phyloP scores from a whole-genome alignment of 768 basidiomycete genomes.

The Pleurotus platypus region DNA sequence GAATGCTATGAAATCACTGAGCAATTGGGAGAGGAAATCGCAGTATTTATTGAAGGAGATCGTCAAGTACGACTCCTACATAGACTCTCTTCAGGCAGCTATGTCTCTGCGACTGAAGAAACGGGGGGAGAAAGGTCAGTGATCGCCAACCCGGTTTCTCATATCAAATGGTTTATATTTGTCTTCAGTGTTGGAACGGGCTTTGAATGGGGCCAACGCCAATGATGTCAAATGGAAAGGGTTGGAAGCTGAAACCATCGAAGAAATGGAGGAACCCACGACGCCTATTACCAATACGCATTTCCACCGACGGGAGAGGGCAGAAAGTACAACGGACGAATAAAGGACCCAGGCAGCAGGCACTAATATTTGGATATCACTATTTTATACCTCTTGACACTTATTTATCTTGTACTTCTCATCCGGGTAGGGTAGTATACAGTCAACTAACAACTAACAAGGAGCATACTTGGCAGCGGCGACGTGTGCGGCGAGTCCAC shows the following conservation, averaged over 20 bases:
- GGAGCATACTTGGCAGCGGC: conserved; percentile 41
- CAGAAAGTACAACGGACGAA: conserved; percentile 10
- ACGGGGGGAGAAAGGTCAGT: conserved; percentile 76
- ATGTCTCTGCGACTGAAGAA: conserved; percentile 85
- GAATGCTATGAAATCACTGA: conserved; percentile 71
- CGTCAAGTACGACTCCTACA: conserved; percentile 94
- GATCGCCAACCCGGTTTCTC: neutral
- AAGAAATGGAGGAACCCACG: conserved; percentile 28
- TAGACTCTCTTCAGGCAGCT: conserved; percentile 81
- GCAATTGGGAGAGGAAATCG: conserved; percentile 93
- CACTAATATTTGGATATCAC: conserved; percentile 5
- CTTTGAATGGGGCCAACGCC: conserved; percentile 27
- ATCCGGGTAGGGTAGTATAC: too few species aligned
- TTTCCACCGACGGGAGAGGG: conserved; percentile 25
- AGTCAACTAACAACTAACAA: conserved; percentile 17
- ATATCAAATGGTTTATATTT: neutral
- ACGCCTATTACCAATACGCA: conserved; percentile 25
- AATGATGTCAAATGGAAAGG: conserved; percentile 30
- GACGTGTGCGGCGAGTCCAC: conserved; percentile 39
- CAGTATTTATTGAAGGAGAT: conserved; percentile 88
- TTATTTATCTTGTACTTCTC: neutral
- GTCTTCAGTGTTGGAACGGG: conserved; percentile 27
- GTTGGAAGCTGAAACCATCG: conserved; percentile 28
- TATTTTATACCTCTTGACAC: conserved; percentile 4
- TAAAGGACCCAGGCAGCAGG: neutral